Conservation (phyloP, 208 protist species). For the Naegleria fowleri region DNA sequence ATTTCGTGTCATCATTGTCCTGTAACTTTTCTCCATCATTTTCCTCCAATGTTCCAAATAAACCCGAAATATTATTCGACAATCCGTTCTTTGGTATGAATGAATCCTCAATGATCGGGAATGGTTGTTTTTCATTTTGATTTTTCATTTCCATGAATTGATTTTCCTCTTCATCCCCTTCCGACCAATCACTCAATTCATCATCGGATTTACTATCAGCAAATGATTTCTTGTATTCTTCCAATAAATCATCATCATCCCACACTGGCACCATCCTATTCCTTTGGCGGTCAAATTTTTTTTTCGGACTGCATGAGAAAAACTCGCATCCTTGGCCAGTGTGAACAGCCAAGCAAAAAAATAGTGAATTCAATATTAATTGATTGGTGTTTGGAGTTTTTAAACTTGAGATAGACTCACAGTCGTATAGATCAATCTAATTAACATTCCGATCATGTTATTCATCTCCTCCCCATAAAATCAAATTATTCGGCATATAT, state of each 20-base stretch:
- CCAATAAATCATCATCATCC: background rate
- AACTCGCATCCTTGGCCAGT: too few species aligned
- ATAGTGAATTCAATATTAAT: too few species aligned
- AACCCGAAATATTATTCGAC: background rate
- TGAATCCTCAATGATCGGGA: background rate
- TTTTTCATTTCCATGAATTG: background rate
- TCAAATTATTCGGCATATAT: too few species aligned
- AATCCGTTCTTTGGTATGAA: background rate
- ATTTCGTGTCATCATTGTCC: background rate
- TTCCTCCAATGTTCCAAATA: background rate
- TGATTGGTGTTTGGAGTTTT: too few species aligned
- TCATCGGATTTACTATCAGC: background rate
- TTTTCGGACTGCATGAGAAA: too few species aligned
- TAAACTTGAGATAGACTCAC: too few species aligned
- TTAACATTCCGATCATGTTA: too few species aligned
- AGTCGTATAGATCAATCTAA: too few species aligned
- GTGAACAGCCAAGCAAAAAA: too few species aligned
- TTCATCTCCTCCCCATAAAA: too few species aligned
- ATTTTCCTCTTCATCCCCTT: background rate
- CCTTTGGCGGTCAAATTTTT: too few species aligned
- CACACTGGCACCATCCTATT: too few species aligned
- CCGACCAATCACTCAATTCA: background rate
- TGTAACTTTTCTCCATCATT: background rate
- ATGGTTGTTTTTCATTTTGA: background rate
- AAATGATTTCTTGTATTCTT: background rate